Evolutionary conservation across 805 yeast species (phyloP).

Genomic region (Monosporozyma servazzii): DNA sequence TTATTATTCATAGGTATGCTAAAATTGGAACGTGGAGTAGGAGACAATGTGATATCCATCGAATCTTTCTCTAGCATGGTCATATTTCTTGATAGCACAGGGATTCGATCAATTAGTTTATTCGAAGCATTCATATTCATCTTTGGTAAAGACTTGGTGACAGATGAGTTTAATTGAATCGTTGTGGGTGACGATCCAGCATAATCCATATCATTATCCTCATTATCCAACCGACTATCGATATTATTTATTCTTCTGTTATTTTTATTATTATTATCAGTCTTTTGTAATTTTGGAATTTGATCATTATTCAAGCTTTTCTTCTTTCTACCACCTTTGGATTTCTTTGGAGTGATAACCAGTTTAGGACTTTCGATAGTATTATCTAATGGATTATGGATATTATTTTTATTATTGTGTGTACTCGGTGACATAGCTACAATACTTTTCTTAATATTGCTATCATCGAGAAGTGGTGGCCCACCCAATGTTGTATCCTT

Average conservation of each 20-base stretch:
- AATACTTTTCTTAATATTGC: neutral
- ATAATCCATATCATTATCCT: slow-evolving; percentile 4
- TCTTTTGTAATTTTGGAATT: slow-evolving; percentile 2
- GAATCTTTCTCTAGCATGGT: slow-evolving; percentile 6
- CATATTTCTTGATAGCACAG: slow-evolving; percentile 11
- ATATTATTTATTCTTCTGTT: slow-evolving; percentile 1
- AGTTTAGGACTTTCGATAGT: neutral
- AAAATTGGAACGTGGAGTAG: slow-evolving; percentile 24
- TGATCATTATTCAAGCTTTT: neutral
- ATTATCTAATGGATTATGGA: neutral
- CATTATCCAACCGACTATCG: neutral
- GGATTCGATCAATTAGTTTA: slow-evolving; percentile 8
- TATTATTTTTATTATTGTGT: neutral
- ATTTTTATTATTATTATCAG: slow-evolving; percentile 12
- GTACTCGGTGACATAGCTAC: neutral
- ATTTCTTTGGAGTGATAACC: neutral
- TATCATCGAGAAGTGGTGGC: slow-evolving; percentile 1
- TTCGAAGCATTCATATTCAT: slow-evolving; percentile 5
- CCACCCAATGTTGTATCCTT: slow-evolving; percentile 17
- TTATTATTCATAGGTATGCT: neutral
- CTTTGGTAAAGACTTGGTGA: slow-evolving; percentile 23
- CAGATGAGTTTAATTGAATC: slow-evolving; percentile 28
- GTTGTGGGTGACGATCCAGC: slow-evolving; percentile 32
- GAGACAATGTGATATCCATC: slow-evolving; percentile 16
- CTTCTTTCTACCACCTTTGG: neutral